A percentile compares a stretch with the other conserved stretches of the same genome.
phyloP scores from a whole-genome alignment of 176 grass and related monocot genomes.

The Calamus simplicifolius region DNA sequence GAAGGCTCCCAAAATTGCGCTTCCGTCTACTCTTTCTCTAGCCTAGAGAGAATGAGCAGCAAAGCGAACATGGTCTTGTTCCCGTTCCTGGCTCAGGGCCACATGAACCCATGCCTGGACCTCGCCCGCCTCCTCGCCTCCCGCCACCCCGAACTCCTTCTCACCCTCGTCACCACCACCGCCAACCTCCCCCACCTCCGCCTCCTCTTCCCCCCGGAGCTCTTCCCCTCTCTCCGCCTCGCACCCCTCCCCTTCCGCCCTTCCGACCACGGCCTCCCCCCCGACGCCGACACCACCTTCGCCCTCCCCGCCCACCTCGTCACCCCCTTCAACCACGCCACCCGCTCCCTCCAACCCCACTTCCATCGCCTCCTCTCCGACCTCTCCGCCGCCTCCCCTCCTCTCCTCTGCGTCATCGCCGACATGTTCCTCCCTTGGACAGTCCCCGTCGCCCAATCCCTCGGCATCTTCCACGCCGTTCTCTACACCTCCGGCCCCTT shows the following conservation, averaged over 20 bases:
- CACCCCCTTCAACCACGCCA: neutral
- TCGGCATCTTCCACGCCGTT: constrained; percentile 18
- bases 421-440: constrained; percentile 30
- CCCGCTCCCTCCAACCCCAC: neutral
- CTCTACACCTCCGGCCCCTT: constrained; percentile 8
- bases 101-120: constrained; percentile 5
- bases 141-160: neutral
- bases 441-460: neutral
- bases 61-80: no score
- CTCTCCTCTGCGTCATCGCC: constrained; percentile 10
- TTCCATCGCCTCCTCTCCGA: constrained; percentile 2
- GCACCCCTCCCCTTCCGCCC: constrained; percentile 2
- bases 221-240: neutral
- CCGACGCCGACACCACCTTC: constrained; percentile 6
- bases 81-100: neutral
- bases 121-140: neutral
- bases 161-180: constrained; percentile 10
- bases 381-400: no score
- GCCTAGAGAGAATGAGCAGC: no score
- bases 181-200: constrained; percentile 1
- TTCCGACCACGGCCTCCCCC: neutral
- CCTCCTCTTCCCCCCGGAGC: neutral
- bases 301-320: constrained; percentile 4
- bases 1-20: no score
- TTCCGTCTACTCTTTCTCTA: no score